Conservation (phyloP, 306 rosid genomes). For the Dryas alaskensis region DNA sequence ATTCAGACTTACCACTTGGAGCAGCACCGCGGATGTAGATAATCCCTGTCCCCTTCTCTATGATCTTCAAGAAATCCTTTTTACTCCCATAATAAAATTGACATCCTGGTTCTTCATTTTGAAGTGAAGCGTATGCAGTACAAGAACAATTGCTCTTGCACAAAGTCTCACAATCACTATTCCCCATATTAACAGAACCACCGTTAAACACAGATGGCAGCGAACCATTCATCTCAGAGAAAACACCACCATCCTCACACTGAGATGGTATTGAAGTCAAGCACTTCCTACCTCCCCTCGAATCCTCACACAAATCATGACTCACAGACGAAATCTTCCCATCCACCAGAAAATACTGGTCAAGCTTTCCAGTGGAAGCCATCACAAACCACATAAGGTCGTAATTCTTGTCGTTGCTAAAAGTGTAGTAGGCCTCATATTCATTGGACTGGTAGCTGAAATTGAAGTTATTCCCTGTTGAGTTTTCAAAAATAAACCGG, state of each 20-base stretch:
- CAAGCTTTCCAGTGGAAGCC: constrained; percentile 16
- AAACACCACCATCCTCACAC: constrained; percentile 6
- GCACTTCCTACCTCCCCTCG: constrained; percentile 1
- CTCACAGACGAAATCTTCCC: constrained; percentile 6
- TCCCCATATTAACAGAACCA: not conserved
- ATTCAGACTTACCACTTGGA: constrained; percentile 9
- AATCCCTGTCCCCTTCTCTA: not conserved
- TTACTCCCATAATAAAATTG: constrained; percentile 12
- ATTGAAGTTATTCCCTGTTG: not conserved
- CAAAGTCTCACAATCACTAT: constrained; percentile 5
- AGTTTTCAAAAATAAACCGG: constrained; percentile 17
- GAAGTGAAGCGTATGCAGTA: constrained; percentile 12
- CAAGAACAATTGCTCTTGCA: constrained; percentile 29
- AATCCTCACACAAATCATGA: constrained; percentile 15
- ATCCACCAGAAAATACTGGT: constrained; percentile 1
- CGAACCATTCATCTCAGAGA: constrained; percentile 17
- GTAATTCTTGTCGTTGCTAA: not conserved
- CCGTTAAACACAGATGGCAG: not conserved
- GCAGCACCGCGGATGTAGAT: constrained; percentile 10
- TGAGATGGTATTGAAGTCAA: constrained; percentile 12
- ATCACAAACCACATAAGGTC: constrained; percentile 21
- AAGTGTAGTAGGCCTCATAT: constrained; percentile 11
- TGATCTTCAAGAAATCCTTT: constrained; percentile 3
- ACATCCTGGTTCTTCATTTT: not conserved
- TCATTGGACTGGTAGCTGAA: constrained; percentile 5